phyloP scores from a whole-genome alignment of 129 eudicot species.

The Centella asiatica region DNA sequence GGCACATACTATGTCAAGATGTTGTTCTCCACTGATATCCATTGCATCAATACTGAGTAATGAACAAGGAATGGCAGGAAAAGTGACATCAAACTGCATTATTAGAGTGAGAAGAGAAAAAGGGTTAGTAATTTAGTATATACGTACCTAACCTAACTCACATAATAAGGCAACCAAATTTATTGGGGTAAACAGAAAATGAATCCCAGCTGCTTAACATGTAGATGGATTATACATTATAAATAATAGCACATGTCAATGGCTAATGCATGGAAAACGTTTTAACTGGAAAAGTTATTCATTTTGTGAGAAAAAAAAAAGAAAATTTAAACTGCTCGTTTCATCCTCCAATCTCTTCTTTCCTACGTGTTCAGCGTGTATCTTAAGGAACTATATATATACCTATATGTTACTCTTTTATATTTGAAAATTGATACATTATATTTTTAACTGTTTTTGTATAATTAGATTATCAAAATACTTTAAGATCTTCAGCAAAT shows the following conservation, averaged over 20 bases:
- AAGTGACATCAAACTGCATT: constrained; percentile 94
- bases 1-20: constrained; percentile 82
- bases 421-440: too few relatives aligned
- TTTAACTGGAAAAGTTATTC: not conserved
- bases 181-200: not conserved
- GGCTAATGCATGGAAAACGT: not conserved
- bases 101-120: not conserved
- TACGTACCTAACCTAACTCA: not conserved
- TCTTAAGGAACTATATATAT: too few relatives aligned
- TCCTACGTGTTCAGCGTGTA: too few relatives aligned
- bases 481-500: not conserved
- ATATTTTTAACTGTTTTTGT: too few relatives aligned
- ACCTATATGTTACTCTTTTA: too few relatives aligned
- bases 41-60: constrained; percentile 89
- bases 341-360: too few relatives aligned
- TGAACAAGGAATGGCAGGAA: constrained; percentile 88
- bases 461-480: not conserved
- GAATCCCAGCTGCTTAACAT: not conserved
- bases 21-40: constrained; percentile 99
- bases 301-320: too few relatives aligned
- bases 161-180: not conserved
- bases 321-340: too few relatives aligned
- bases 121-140: not conserved
- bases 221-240: not conserved
- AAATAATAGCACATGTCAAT: not conserved